A percentile compares a stretch with the other conserved stretches of the same genome.
Evolutionary conservation across 1,284 basidiomycete genomes (phyloP).

Genomic region (Trichosporon asahii): DNA sequence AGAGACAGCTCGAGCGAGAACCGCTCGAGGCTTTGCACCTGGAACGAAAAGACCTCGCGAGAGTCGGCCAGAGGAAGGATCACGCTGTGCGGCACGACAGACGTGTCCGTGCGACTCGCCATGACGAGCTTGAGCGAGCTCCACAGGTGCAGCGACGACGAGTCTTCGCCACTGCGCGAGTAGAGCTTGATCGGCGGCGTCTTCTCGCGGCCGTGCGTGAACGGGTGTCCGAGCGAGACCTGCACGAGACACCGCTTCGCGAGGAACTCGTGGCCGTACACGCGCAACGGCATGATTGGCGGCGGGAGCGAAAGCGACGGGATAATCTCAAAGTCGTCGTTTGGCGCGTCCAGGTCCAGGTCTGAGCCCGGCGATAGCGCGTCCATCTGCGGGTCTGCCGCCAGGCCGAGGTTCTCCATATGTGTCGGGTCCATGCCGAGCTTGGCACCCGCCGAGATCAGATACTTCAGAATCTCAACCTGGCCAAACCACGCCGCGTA

Average conservation of each 20-base stretch:
- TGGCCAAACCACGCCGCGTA: constrained; percentile 99
- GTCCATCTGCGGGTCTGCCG: constrained; percentile 49
- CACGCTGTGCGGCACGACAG: constrained; percentile 81
- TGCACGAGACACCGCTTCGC: constrained; percentile 85
- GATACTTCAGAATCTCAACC: constrained; percentile 67
- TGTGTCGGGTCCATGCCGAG: constrained; percentile 25
- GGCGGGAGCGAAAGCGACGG: constrained; percentile 91
- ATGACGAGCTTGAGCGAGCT: constrained; percentile 92
- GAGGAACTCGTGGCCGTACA: constrained; percentile 57
- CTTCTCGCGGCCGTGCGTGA: constrained; percentile 45
- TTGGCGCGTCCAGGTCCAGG: constrained; percentile 58
- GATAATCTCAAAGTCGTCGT: constrained; percentile 69
- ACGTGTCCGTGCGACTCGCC: constrained; percentile 71
- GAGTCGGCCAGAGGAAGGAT: constrained; percentile 79
- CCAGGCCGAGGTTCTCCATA: constrained; percentile 47
- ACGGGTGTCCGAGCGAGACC: constrained; percentile 73
- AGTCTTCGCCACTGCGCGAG: constrained; percentile 50
- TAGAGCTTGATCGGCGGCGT: constrained; percentile 57
- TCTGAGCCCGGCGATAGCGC: constrained; percentile 56
- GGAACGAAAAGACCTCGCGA: constrained; percentile 83
- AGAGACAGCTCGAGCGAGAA: constrained; percentile 89
- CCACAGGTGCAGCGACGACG: constrained; percentile 49
- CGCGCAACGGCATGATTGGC: constrained; percentile 80
- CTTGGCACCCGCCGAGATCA: constrained; percentile 60
- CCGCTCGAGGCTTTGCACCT: constrained; percentile 68